These are phyloP conservation scores for Fraxinus xanthoxyloides DNA, from an alignment of 305 asterid genomes.

Conservation along the genomic window DNA sequence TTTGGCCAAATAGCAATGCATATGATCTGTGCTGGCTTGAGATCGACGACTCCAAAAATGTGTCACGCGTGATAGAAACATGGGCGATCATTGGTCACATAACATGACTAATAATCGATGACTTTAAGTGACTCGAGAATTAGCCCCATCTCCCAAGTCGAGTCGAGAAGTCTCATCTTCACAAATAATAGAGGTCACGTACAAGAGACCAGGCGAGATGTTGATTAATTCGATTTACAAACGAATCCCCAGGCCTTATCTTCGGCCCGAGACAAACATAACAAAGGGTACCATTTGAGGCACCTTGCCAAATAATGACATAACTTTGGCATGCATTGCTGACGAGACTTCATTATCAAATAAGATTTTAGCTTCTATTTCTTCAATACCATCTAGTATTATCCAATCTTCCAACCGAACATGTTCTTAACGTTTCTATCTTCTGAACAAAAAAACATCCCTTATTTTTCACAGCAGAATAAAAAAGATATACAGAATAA, in stretches of 20 bases:
- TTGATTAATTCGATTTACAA: background rate
- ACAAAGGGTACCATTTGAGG: background rate
- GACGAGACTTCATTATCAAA: background rate
- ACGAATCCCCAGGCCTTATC: background rate
- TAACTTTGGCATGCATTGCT: background rate
- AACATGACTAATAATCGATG: background rate
- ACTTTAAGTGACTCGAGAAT: background rate
- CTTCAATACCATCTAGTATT: background rate
- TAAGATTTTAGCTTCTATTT: constrained; percentile 1
- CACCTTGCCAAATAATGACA: constrained; percentile 1
- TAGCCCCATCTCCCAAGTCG: background rate
- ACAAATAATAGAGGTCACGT: background rate
- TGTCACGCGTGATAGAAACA: background rate
- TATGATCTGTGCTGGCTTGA: background rate
- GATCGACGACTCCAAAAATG: background rate
- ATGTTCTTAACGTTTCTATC: background rate
- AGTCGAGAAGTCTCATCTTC: background rate
- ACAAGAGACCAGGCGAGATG: background rate
- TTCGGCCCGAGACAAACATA: background rate
- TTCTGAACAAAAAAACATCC: constrained; percentile 11
- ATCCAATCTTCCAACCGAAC: background rate
- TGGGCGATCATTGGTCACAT: background rate
- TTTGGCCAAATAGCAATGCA: background rate
- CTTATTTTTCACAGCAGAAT: background rate
- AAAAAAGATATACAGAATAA: background rate